A percentile compares a stretch with the other conserved stretches of the same genome.
These are phyloP conservation scores for Jamesozyma piceae DNA, from an alignment of 805 yeast species.

Conservation along the genomic window DNA sequence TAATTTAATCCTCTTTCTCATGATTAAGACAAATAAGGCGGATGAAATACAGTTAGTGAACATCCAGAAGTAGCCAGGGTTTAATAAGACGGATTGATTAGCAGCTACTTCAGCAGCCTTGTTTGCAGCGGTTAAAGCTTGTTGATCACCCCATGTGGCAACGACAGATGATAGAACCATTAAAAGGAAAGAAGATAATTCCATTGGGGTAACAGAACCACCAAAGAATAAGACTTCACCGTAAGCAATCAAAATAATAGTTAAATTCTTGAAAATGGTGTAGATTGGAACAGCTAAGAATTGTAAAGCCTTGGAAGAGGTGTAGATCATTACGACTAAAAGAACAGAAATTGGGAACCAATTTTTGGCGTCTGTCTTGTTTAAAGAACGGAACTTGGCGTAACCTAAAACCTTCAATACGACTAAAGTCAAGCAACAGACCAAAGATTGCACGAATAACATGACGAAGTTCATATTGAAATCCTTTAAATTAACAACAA, in stretches of 20 bases:
- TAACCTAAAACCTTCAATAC: conserved; percentile 64
- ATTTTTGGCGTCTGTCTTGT: conserved; percentile 80
- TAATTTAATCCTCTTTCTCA: conserved; percentile 97
- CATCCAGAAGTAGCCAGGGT: conserved; percentile 95
- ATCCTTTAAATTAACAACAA: conserved; percentile 65
- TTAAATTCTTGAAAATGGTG: conserved; percentile 95
- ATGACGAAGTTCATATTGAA: conserved; percentile 80
- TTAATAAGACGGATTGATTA: conserved; percentile 32
- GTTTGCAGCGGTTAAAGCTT: conserved; percentile 22
- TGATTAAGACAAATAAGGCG: conserved; percentile 83
- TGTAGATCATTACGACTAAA: conserved; percentile 89
- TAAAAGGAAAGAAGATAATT: conserved; percentile 75
- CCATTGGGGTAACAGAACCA: conserved; percentile 82
- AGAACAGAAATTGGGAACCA: conserved; percentile 92
- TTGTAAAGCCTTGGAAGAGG: conserved; percentile 90
- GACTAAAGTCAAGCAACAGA: conserved; percentile 67
- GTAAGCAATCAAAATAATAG: conserved; percentile 92
- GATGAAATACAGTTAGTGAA: conserved; percentile 85
- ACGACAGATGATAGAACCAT: conserved; percentile 95
- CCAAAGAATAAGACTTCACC: conserved; percentile 98
- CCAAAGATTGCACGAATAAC: conserved; percentile 79
- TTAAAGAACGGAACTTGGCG: conserved; percentile 80
- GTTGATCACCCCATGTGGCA: conserved; percentile 81
- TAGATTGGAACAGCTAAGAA: conserved; percentile 88
- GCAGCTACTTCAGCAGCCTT: conserved; percentile 21